Conservation (phyloP, 257 asterid genomes). For the Primulina huaijiensis region DNA sequence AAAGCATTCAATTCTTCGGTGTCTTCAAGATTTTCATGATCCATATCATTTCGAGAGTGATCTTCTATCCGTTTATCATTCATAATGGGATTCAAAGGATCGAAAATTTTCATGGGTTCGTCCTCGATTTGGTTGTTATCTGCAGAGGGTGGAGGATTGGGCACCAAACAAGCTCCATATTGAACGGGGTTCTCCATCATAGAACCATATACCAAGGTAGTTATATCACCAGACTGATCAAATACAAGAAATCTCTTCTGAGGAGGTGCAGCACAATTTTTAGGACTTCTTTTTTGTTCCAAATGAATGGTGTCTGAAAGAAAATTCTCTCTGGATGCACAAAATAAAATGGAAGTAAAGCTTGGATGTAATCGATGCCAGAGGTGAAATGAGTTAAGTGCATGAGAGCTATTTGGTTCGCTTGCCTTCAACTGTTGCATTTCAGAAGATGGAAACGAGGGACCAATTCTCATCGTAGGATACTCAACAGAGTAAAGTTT, state of each 20-base stretch:
- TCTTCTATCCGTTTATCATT: background rate
- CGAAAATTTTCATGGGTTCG: background rate
- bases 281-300: slow-evolving; percentile 28
- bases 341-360: slow-evolving; percentile 32
- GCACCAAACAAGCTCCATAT: background rate
- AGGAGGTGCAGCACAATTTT: slow-evolving; percentile 24
- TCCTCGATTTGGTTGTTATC: background rate
- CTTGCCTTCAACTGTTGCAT: slow-evolving; percentile 35
- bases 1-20: background rate
- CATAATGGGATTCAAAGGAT: background rate
- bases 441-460: slow-evolving; percentile 35
- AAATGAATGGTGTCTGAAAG: slow-evolving; percentile 19
- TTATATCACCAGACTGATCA: slow-evolving; percentile 77
- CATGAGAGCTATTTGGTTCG: slow-evolving; percentile 32
- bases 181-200: background rate
- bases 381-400: slow-evolving; percentile 33
- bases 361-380: slow-evolving; percentile 40
- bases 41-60: background rate
- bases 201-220: slow-evolving; percentile 34
- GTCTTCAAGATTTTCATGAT: background rate
- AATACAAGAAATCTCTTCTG: slow-evolving; percentile 71
- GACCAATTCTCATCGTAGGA: slow-evolving; percentile 39
- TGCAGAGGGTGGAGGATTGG: background rate
- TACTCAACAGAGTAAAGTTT: slow-evolving; percentile 40
- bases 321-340: slow-evolving; percentile 31